Evolutionary conservation across 345 rosid species (phyloP), one percentile per base, ranked within the genome.

Genomic region (Hypericum androsaemum): DNA sequence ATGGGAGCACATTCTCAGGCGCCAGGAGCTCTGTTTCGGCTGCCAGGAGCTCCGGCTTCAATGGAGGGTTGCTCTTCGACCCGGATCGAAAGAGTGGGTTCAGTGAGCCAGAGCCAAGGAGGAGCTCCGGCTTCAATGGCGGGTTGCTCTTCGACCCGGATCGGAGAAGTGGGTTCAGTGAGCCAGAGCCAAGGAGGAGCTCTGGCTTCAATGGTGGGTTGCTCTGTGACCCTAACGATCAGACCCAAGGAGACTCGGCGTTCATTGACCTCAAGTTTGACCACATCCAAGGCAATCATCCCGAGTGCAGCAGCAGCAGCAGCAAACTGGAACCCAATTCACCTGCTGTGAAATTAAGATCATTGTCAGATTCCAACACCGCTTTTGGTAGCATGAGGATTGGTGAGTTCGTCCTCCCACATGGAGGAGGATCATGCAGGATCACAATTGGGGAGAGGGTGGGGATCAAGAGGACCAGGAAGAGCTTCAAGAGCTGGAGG

Each of bases 241-340:
- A 84, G 94, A 4, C 74, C 83, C 49, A 85, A 76, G 63, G 95
- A 88, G 98, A 87, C 48, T 73, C 87, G 22, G 88, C 86, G 13
- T 88, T 92, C 61, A 92, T 92, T 15, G 98, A 92, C 62, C 70
- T 92, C 50, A 88, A 88, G 54, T 92, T 92, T 50, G 89, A 86
- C 64, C 69, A 74, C 52, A 72, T 22, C 1, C 32, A 22, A 22
- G 32, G 32, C 4, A 22, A 22, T n/a, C 84, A 47, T 37, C 12
- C 86, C 9, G 80, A 75, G 12, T 42, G 73, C 8, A 73, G n/a
- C n/a, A n/a, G n/a, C n/a, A n/a, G n/a, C n/a, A n/a, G n/a, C n/a
- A n/a, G 32, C 32, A 22, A 22, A 22, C 4, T 22, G 32, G 32
- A 61, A 54, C 47, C 64, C 6, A 71, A 74, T 7, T n/a, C 53